Evolutionary conservation across 768 basidiomycete species (phyloP).

Genomic region (Lactifluus volemus): DNA sequence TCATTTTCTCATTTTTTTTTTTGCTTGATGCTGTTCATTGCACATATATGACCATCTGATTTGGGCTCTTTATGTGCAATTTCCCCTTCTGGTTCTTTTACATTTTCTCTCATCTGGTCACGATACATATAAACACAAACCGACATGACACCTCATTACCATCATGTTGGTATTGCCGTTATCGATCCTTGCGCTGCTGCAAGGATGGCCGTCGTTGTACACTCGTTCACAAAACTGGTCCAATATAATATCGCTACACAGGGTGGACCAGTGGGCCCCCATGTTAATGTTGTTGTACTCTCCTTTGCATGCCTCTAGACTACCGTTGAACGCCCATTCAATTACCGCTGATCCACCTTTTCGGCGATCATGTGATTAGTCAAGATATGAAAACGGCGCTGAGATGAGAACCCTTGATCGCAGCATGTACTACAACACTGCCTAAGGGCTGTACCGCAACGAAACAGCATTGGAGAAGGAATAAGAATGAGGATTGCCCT

Average conservation of each 20-base stretch:
- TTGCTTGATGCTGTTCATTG: conserved; percentile 1
- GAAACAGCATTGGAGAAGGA: too few relatives aligned
- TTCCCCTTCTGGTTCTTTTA: neutral
- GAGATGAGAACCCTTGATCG: neutral
- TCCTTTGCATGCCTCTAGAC: neutral
- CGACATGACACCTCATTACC: conserved; percentile 22
- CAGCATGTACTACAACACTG: neutral
- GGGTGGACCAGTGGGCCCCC: conserved; percentile 7
- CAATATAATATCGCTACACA: conserved; percentile 13
- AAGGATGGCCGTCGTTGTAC: conserved; percentile 10
- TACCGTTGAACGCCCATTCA: too few relatives aligned
- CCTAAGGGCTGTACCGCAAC: too few relatives aligned
- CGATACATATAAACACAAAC: conserved; percentile 16
- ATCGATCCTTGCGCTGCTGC: conserved; percentile 13
- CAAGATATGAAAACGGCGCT: neutral
- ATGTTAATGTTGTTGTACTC: conserved; percentile 16
- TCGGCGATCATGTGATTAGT: neutral
- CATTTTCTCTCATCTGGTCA: conserved; percentile 1
- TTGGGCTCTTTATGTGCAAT: conserved; percentile 9
- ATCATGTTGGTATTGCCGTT: conserved; percentile 21
- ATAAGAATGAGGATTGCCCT: too few relatives aligned
- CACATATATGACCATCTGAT: conserved; percentile 10
- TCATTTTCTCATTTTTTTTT: neutral
- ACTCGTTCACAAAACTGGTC: neutral
- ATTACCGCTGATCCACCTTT: too few relatives aligned